Base-by-base conservation (phyloP, 352 stramenopile species). In the Phytophthora foliorum region DNA sequence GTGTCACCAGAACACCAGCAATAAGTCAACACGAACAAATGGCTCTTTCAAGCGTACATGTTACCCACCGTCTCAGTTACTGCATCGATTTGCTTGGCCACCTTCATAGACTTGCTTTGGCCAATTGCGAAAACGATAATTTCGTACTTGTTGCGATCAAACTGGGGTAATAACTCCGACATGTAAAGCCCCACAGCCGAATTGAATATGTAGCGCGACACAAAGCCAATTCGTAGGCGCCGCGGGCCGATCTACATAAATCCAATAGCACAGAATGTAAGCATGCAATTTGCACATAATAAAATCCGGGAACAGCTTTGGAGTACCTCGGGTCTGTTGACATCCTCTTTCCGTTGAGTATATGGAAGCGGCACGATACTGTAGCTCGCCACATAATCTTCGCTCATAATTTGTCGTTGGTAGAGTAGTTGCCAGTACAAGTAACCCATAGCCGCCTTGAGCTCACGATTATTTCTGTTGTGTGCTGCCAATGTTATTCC, bases 381-480 rank as follows among this genome's bases (percentile, higher is more conserved):
- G 45, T 89, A 88, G 32, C 77, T 87, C 31, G 74, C 70, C 32
- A 80, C 69, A 64, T 75, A 89, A 34, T 66, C 66, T 67, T 77
- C 76, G 11, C 50, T 59, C 13, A 91, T 59, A 48, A 83, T 57
- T 4, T 75, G 46, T 5, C 67, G 60, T 10, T 72, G 27, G 32
- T 89, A 72, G 14, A 90, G 66, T 9, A 91, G 59, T 17, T 76
- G 60, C 48, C 72, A 63, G 52, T 93, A 93, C 60, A 93, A 72
- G n/a, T 58, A 51, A 0, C 69, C 82, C 19, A 92, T 63, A 42
- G 77, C 74, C 11, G 44, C 44, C 44, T 90, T 91, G 32, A 93
- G 74, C n/a, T 80, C 55, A 44, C 82, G 75, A 55, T 92, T 93
- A 68, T 90, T 93, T 61, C 74, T 66, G 56, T 92, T 87, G 73